Conservation (phyloP, 371 early-diverging fungal genomes). For the Actinomortierella ambigua region DNA sequence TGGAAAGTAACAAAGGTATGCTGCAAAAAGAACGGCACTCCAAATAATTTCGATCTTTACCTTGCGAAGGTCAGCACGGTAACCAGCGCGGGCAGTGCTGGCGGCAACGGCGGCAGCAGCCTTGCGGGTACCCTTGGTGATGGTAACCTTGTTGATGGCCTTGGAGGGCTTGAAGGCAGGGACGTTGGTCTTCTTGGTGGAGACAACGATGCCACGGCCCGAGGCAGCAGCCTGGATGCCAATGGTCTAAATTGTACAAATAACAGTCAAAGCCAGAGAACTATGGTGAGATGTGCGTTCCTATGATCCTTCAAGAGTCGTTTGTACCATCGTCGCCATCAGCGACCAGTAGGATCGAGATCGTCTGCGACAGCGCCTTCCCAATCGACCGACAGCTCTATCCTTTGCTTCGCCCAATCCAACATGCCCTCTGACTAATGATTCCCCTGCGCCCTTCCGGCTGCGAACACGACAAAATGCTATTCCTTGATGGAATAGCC, state of each 20-base stretch:
- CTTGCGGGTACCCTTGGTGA: slow-evolving; percentile 70
- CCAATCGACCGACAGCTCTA: too few relatives aligned
- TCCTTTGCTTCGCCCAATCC: too few relatives aligned
- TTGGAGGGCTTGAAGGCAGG: slow-evolving; percentile 60
- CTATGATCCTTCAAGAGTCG: too few relatives aligned
- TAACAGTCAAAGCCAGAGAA: too few relatives aligned
- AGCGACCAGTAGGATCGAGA: too few relatives aligned
- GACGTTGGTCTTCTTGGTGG: slow-evolving; percentile 67
- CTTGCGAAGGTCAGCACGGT: slow-evolving; percentile 84
- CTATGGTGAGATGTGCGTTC: too few relatives aligned
- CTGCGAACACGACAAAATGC: too few relatives aligned
- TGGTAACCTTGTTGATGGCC: slow-evolving; percentile 57
- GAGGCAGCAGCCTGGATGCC: slow-evolving; percentile 61
- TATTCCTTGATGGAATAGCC: too few relatives aligned
- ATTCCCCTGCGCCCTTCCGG: too few relatives aligned
- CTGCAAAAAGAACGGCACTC: neutral
- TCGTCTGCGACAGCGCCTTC: too few relatives aligned
- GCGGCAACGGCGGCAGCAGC: slow-evolving; percentile 74
- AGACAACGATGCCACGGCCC: slow-evolving; percentile 66
- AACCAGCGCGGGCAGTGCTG: slow-evolving; percentile 64
- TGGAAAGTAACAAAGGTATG: neutral
- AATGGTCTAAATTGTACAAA: slow-evolving; percentile 56
- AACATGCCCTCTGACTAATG: too few relatives aligned
- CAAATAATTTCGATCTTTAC: slow-evolving; percentile 47
- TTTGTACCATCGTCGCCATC: neutral